Evolutionary conservation across 148 eudicot species (phyloP).

Genomic region (Chenopodium suecicum): DNA sequence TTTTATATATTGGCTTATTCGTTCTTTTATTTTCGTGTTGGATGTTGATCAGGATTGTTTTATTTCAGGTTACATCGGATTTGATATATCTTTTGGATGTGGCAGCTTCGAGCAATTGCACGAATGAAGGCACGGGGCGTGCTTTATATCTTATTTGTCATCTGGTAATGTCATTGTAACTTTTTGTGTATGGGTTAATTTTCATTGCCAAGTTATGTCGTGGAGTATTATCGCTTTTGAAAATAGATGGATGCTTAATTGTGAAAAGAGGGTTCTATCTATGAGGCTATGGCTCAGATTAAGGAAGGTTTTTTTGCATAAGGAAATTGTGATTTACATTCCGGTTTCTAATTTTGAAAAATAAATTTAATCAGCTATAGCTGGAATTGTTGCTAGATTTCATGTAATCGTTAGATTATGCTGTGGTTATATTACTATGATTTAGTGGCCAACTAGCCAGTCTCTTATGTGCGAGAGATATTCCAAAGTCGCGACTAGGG

Average conservation of each 20-base stretch:
- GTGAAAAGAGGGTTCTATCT: not conserved
- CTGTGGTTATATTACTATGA: not conserved
- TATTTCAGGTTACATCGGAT: slow-evolving; percentile 63
- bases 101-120: slow-evolving; percentile 37
- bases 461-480: not conserved
- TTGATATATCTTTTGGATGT: slow-evolving; percentile 55
- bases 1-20: no score
- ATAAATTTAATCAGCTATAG: not conserved
- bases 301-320: not conserved
- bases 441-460: not conserved
- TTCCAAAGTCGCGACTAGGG: not conserved
- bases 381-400: not conserved
- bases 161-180: slow-evolving; percentile 40
- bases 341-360: not conserved
- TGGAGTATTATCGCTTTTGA: not conserved
- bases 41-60: not conserved
- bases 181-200: not conserved
- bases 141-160: slow-evolving; percentile 44
- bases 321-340: not conserved
- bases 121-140: slow-evolving; percentile 36
- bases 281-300: not conserved
- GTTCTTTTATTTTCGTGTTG: not conserved
- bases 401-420: not conserved
- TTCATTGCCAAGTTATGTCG: not conserved
- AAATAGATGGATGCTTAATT: not conserved